phyloP scores from a whole-genome alignment of 352 stramenopile genomes.

The Pythium angustatum region DNA sequence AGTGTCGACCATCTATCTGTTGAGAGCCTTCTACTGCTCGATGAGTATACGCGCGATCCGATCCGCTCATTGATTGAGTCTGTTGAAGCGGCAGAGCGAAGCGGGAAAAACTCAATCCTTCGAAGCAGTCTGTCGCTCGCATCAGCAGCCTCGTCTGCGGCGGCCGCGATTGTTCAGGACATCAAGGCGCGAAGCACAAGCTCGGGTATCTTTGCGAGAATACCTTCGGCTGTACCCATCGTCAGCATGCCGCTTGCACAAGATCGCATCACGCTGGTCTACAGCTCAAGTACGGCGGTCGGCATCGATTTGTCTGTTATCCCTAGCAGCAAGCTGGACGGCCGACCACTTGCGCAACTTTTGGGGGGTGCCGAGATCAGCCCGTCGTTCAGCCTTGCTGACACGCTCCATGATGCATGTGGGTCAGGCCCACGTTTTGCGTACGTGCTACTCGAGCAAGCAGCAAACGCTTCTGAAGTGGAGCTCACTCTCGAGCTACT shows the following conservation, averaged over 20 bases:
- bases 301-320: constrained; percentile 44
- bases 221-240: constrained; percentile 50
- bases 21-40: constrained; percentile 50
- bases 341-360: constrained; percentile 53
- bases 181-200: constrained; percentile 46
- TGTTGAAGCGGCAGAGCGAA: constrained; percentile 61
- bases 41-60: constrained; percentile 68
- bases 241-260: constrained; percentile 49
- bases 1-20: constrained; percentile 52
- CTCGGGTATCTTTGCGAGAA: constrained; percentile 51
- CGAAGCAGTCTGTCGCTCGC: constrained; percentile 53
- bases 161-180: constrained; percentile 69
- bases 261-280: constrained; percentile 58
- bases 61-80: constrained; percentile 68
- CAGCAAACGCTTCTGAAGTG: constrained; percentile 41
- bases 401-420: constrained; percentile 46
- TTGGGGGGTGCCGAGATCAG: constrained; percentile 44
- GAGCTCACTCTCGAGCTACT: constrained; percentile 52
- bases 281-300: constrained; percentile 42
- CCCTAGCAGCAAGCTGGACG: constrained; percentile 52
- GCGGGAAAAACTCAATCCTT: constrained; percentile 47
- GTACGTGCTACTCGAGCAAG: constrained; percentile 54
- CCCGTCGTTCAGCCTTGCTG: constrained; percentile 33
- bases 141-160: constrained; percentile 59
- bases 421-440: constrained; percentile 54